Evolutionary conservation across 2,329 filamentous ascomycete genomes (phyloP).

Genomic region (Hymenoscyphus repandus): DNA sequence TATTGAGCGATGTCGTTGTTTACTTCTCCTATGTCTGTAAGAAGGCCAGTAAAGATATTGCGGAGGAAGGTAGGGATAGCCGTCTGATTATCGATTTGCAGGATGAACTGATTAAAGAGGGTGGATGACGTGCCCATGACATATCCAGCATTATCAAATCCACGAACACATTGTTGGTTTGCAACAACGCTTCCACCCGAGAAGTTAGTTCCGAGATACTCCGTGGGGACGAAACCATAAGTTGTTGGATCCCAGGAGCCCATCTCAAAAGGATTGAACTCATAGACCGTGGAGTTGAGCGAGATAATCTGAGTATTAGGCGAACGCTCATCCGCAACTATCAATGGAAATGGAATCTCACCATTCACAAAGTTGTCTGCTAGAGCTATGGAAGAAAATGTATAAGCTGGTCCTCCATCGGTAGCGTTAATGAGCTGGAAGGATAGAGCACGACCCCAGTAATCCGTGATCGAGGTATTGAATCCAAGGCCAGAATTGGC

Average conservation of each 20-base stretch:
- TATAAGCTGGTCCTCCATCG: slow-evolving; percentile 70
- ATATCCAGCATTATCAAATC: slow-evolving; percentile 78
- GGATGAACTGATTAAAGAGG: slow-evolving; percentile 75
- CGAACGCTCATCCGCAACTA: slow-evolving; percentile 63
- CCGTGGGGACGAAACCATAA: slow-evolving; percentile 64
- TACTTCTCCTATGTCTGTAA: slow-evolving; percentile 49
- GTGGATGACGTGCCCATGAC: slow-evolving; percentile 82
- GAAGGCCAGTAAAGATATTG: slow-evolving; percentile 46
- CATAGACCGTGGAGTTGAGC: slow-evolving; percentile 69
- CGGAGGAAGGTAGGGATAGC: slow-evolving; percentile 43
- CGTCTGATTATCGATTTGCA: slow-evolving; percentile 56
- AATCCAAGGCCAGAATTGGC: slow-evolving; percentile 59
- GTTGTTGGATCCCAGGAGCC: slow-evolving; percentile 71
- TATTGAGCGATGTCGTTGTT: slow-evolving; percentile 72
- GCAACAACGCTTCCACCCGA: slow-evolving; percentile 52
- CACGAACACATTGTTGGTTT: slow-evolving; percentile 60
- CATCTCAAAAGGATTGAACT: slow-evolving; percentile 76
- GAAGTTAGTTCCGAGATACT: slow-evolving; percentile 71
- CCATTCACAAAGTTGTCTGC: slow-evolving; percentile 57
- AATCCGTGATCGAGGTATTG: slow-evolving; percentile 74
- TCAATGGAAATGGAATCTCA: slow-evolving; percentile 64
- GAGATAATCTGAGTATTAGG: slow-evolving; percentile 57
- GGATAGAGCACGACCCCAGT: slow-evolving; percentile 81
- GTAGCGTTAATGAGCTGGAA: slow-evolving; percentile 78
- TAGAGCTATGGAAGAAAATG: slow-evolving; percentile 73